Evolutionary conservation across 179 eudicot species (phyloP).

Genomic region (Corrigiola litoralis): DNA sequence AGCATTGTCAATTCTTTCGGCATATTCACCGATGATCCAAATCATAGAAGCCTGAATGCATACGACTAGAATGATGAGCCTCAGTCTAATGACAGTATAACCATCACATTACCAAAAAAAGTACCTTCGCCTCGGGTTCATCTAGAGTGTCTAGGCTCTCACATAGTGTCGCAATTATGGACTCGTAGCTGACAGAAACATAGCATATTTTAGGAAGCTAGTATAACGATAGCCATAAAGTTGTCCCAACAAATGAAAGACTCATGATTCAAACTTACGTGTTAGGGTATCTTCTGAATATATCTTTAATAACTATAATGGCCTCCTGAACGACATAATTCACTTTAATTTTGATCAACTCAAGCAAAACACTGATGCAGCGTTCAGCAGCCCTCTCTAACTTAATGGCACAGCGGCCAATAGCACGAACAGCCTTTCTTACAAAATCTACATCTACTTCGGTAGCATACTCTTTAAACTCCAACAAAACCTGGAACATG

Average conservation of each 20-base stretch:
- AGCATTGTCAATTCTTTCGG: constrained; percentile 99
- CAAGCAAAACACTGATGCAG: constrained; percentile 96
- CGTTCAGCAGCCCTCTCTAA: constrained; percentile 99
- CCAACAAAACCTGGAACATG: constrained; percentile 72
- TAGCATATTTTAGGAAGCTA: constrained; percentile 7
- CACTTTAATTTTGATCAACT: constrained; percentile 96
- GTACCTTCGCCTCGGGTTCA: constrained; percentile 99
- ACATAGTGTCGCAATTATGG: constrained; percentile 97
- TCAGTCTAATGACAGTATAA: background rate
- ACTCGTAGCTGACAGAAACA: constrained; percentile 65
- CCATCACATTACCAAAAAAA: constrained; percentile 7
- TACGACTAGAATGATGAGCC: constrained; percentile 11
- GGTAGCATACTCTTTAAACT: constrained; percentile 99
- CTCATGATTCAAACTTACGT: constrained; percentile 46
- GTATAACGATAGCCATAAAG: background rate
- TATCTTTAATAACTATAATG: constrained; percentile 94
- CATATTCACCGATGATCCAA: constrained; percentile 99
- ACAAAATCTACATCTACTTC: constrained; percentile 99
- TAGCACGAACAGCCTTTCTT: constrained; percentile 97
- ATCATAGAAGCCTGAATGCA: constrained; percentile 87
- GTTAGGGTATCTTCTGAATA: constrained; percentile 98
- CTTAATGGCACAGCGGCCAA: constrained; percentile 99
- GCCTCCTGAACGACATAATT: constrained; percentile 99
- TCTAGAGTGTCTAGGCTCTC: constrained; percentile 98
- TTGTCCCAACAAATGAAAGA: background rate